Base-by-base conservation (phyloP, 768 basidiomycete genomes). In the Kwoniella dejecticola region DNA sequence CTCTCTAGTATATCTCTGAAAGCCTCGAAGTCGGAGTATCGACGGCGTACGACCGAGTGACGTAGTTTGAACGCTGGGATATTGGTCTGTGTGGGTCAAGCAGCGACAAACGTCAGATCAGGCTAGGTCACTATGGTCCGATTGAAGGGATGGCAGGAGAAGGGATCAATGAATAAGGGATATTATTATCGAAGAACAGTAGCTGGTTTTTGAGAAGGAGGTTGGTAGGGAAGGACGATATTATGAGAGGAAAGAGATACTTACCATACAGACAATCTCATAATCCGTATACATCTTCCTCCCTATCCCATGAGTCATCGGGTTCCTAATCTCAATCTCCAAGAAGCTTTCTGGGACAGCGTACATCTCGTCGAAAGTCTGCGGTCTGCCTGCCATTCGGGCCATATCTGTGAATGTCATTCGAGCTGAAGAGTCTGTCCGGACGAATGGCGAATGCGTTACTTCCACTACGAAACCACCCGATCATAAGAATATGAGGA, bases 211-310 rank as follows among this genome's bases (percentile, higher is more conserved):
- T n/a, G n/a, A n/a, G n/a, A n/a, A n/a, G n/a, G n/a, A n/a, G n/a
- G n/a, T n/a, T n/a, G n/a, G n/a, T n/a, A n/a, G n/a, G n/a, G n/a
- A n/a, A n/a, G n/a, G n/a, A n/a, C 33, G 33, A 46, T 23, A 40
- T 33, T 45, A 13, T 36, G 17, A 6, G 1, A 33, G 42, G 44
- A 8, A n/a, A 31, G 64, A 29, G 2, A 30, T 2, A 73, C 83
- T 64, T 60, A 90, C 94, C 86, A 93, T 93, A 84, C 92, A 96
- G 45, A 97, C 88, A 60, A 99, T 88, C 81, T 99, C 96, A 75
- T 98, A 98, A 83, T 98, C 95, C 41, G 96, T 99, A 81, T 90
- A 99, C 94, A 95, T 95, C 84, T 97, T 97, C 71, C 96, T 83
- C 27, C 96, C 95, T 72, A 94, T 92, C 29, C 94, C 95, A 70